Evolutionary conservation across 2,329 filamentous ascomycete species (phyloP), one percentile per base, ranked within the genome.

Genomic region (Talaromyces sp.): DNA sequence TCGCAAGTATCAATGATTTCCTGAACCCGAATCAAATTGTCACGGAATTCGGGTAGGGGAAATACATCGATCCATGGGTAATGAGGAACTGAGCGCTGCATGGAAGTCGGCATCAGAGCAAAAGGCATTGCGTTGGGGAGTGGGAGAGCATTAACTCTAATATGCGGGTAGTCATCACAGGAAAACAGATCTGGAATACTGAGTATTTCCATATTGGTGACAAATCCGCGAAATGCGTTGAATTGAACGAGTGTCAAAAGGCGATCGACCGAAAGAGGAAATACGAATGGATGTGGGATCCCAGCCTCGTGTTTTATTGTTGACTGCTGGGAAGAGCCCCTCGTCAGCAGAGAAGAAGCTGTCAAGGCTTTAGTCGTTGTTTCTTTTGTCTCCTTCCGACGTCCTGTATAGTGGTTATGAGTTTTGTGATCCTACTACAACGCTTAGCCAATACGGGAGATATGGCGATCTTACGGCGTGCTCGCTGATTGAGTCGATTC

Each of bases 31-130:
- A 72, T 62, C 0, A 73, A 43, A 2, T 63, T 61, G 46, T 72
- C 65, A 8, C 71, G 65, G 3, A 72, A 58, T 3, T 64, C 63
- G 1, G 61, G 50, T 0, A 71, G 56, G 2, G 69, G 69, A 19
- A 71, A 61, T 4, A 73, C 38, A 31, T 73, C 70, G 26, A 72
- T 63, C 69, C 70, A 72, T 1, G 69, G 68, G 26, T 69, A 67
- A 46, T 73, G 71, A 12, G 48, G 41, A 26, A 51, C 10, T 51
- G 62, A 48, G 54, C 52, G 65, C 14, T 66, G 63, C n/a, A 68
- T 50, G 9, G 26, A 14, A 4, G 63, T 65, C 19, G 64, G 63
- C 3, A 57, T 27, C 5, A 60, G 21, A 17, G 46, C 29, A 11
- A 26, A 17, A 19, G 58, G 58, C 3, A 60, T 38, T 17, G 53